Base-by-base conservation (phyloP, 2,329 filamentous ascomycete species). In the Beauveria bassiana region DNA sequence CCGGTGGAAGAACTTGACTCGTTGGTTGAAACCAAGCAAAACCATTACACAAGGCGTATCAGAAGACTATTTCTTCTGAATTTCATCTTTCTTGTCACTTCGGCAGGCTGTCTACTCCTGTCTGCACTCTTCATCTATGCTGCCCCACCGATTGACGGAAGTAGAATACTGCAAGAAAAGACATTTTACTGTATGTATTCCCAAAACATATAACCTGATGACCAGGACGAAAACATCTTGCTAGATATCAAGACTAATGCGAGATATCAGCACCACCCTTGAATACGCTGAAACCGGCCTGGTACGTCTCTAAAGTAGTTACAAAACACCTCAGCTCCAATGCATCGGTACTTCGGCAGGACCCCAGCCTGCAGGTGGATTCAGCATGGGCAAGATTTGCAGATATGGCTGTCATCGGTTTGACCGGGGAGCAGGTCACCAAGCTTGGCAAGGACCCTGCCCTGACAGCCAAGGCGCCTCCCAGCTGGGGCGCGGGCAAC, bases 281-380 rank as follows among this genome's bases (percentile, higher is more conserved):
- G 18, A 40, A 55, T 18, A 45, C 40, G 16, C 40, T 55, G 2
- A 43, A 40, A 22, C 52, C 24, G 5, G 3, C 9, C 52, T 55
- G 40, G 52, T 28, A 22, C 4, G 18, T 55, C 2, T 14, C 40
- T 1, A 5, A 45, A 2, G 24, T 26, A 6, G 54, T 54, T 2
- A 59, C 61, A 9, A 24, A 59, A 12, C 61, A 42, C 4, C 40
- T 62, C 3, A 10, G 22, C 28, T 47, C 55, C 7, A 49, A 59
- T 34, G 56, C 26, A 10, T 59, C 61, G 5, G 6, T 62, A 4
- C 38, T 59, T 24, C 61, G 61, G 9, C 61, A 59, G 16, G 55
- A 59, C 34, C 61, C 61, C 12, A 51, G 61, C 24, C 61, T 56
- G 2, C 38, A 26, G 4, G 61, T 62, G 12, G 61, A 59, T 28